Conservation (phyloP, 2,329 filamentous ascomycete species). For the Drechslerella coelobrocha region DNA sequence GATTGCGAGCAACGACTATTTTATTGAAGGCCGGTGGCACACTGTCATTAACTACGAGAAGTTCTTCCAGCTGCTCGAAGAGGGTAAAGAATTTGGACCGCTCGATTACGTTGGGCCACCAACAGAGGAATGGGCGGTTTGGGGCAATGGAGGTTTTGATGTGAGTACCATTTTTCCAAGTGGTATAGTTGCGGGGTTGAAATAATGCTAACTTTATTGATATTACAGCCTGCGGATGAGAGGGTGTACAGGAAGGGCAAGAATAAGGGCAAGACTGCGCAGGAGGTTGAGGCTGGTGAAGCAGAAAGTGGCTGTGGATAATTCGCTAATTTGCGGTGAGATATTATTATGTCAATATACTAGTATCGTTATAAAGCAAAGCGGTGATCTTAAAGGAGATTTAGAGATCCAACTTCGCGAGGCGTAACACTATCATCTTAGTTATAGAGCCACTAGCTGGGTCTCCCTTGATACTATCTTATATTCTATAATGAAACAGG, state of each 20-base stretch:
- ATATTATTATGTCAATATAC: too few relatives aligned
- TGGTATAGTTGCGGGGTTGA: not conserved
- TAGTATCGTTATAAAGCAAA: too few relatives aligned
- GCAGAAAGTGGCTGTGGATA: slow-evolving; percentile 47
- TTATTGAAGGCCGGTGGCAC: slow-evolving; percentile 79
- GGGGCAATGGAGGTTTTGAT: slow-evolving; percentile 94
- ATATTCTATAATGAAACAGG: not conserved
- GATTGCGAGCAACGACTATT: slow-evolving; percentile 81
- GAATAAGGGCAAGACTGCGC: slow-evolving; percentile 58
- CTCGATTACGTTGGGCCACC: slow-evolving; percentile 87
- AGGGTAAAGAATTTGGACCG: slow-evolving; percentile 76
- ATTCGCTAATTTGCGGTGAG: not conserved
- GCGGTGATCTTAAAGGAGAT: too few relatives aligned
- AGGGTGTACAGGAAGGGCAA: slow-evolving; percentile 86
- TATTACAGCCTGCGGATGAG: slow-evolving; percentile 71
- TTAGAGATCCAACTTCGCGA: too few relatives aligned
- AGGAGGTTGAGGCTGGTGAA: slow-evolving; percentile 20
- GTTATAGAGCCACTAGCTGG: too few relatives aligned
- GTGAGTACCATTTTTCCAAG: slow-evolving; percentile 19
- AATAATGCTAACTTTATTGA: slow-evolving; percentile 8
- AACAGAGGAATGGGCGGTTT: slow-evolving; percentile 92
- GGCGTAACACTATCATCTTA: too few relatives aligned
- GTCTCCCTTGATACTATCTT: not conserved
- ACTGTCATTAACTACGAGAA: slow-evolving; percentile 87
- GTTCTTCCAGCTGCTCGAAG: slow-evolving; percentile 85